Percentiles rank a stretch among this genome's conserved stretches.
Evolutionary conservation across 2,329 filamentous ascomycete species (phyloP).

Genomic region (Alternaria triticina): DNA sequence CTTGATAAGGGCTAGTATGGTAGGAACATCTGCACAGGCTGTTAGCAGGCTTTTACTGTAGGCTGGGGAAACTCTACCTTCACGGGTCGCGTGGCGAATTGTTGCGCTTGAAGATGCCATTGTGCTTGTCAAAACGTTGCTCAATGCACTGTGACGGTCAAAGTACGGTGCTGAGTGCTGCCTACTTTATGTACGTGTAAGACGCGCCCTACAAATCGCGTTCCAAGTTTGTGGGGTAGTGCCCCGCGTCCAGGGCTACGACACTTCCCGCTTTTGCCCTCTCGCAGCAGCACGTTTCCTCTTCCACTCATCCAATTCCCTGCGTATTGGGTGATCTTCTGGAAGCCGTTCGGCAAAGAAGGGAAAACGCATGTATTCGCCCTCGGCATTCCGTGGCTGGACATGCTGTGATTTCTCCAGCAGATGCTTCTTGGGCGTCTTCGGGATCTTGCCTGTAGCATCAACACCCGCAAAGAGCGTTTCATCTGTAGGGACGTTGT

Average conservation of each 20-base stretch:
- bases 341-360: slow-evolving; percentile 34
- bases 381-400: slow-evolving; percentile 24
- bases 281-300: slow-evolving; percentile 18
- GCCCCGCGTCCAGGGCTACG: slow-evolving; percentile 1
- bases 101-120: slow-evolving; percentile 42
- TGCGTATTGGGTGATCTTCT: slow-evolving; percentile 21
- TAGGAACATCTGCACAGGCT: slow-evolving; percentile 69
- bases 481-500: slow-evolving; percentile 25
- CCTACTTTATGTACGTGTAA: background rate
- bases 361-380: slow-evolving; percentile 25
- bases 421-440: slow-evolving; percentile 4
- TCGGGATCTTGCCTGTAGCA: slow-evolving; percentile 16
- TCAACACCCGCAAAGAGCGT: slow-evolving; percentile 42
- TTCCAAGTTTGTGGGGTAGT: slow-evolving; percentile 16
- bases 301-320: slow-evolving; percentile 27
- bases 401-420: background rate
- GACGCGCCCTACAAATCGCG: slow-evolving; percentile 17
- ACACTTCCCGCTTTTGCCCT: background rate
- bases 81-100: slow-evolving; percentile 65
- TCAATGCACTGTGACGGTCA: background rate
- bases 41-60: background rate
- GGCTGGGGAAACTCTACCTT: slow-evolving; percentile 55
- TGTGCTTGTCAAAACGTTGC: background rate
- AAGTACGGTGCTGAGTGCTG: background rate
- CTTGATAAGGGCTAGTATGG: slow-evolving; percentile 81